Evolutionary conservation across 768 basidiomycete genomes (phyloP), one percentile per base, ranked within the genome.

Genomic region (Plicaturopsis crispa): DNA sequence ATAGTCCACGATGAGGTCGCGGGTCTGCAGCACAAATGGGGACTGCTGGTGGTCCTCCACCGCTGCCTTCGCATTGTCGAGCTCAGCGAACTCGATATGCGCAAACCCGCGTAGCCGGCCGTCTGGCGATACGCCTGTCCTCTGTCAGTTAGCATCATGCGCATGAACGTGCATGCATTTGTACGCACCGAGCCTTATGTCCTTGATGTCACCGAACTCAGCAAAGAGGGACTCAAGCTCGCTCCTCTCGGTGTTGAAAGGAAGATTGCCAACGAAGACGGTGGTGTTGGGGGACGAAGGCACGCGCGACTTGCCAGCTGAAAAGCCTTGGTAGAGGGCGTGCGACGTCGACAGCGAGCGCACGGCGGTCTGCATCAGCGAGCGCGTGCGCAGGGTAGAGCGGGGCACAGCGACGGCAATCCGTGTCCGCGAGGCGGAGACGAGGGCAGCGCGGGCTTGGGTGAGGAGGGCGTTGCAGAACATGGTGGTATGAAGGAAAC

Each of bases 261-360:
- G 72, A n/a, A 79, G n/a, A 45, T 78, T 79, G 6, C 64, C 70
- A 22, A 75, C 46, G 31, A 56, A 78, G 35, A 78, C 48, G 3
- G 57, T 59, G 7, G 54, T 54, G n/a, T 53, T 56, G 5, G 71
- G 69, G 13, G 53, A 38, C 19, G 12, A 11, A 24, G 41, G 26
- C 33, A 32, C 20, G 32, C 26, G 38, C n/a, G 5, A 28, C 30
- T 19, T 31, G 23, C 4, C 36, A 32, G 35, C 18, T 28, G 16
- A 20, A 33, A 28, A 19, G 16, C 31, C 35, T 10, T 31, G 39
- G 12, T 33, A 44, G 14, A 32, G 24, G 16, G 35, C 32, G 6
- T 33, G 38, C 31, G 51, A 50, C 40, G 50, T 51, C 39, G 57
- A 56, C 46, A 53, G 56, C 4, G 45, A 35, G 38, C 52, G 47